Evolutionary conservation across 2,329 filamentous ascomycete species (phyloP).

Genomic region (Cylindrodendrum hubeiense): DNA sequence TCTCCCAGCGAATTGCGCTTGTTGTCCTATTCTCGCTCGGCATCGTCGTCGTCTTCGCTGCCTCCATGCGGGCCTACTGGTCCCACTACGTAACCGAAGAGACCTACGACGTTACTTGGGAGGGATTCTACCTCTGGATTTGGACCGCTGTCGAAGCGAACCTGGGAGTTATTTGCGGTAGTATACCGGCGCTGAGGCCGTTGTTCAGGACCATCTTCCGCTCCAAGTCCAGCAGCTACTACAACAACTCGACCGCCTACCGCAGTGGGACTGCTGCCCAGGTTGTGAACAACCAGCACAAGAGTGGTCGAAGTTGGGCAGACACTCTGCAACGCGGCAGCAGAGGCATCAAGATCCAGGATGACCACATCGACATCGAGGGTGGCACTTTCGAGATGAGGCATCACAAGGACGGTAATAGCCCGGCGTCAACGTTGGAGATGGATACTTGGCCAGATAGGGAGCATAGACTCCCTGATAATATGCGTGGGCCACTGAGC

Average conservation of each 20-base stretch:
- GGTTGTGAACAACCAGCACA: constrained; percentile 33
- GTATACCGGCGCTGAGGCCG: constrained; percentile 50
- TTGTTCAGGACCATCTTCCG: constrained; percentile 42
- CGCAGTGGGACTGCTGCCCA: constrained; percentile 33
- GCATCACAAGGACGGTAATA: constrained; percentile 34
- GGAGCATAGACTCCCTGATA: constrained; percentile 27
- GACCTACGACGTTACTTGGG: constrained; percentile 57
- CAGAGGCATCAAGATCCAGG: constrained; percentile 39
- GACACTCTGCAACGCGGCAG: constrained; percentile 36
- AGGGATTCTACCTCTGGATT: constrained; percentile 55
- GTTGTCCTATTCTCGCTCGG: constrained; percentile 54
- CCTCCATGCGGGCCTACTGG: constrained; percentile 53
- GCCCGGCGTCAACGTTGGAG: constrained; percentile 37
- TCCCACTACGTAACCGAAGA: constrained; percentile 49
- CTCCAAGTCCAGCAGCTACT: constrained; percentile 41
- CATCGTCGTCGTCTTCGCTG: constrained; percentile 52
- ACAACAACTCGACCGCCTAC: constrained; percentile 36
- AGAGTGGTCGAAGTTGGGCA: constrained; percentile 32
- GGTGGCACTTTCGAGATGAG: constrained; percentile 20
- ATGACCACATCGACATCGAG: constrained; percentile 42
- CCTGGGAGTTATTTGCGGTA: constrained; percentile 56
- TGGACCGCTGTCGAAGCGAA: constrained; percentile 58
- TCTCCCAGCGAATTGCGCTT: constrained; percentile 50
- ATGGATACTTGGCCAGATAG: constrained; percentile 38
- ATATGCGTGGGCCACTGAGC: constrained; percentile 15